phyloP scores from a whole-genome alignment of 2,329 filamentous ascomycete species.

The Colletotrichum navitas region DNA sequence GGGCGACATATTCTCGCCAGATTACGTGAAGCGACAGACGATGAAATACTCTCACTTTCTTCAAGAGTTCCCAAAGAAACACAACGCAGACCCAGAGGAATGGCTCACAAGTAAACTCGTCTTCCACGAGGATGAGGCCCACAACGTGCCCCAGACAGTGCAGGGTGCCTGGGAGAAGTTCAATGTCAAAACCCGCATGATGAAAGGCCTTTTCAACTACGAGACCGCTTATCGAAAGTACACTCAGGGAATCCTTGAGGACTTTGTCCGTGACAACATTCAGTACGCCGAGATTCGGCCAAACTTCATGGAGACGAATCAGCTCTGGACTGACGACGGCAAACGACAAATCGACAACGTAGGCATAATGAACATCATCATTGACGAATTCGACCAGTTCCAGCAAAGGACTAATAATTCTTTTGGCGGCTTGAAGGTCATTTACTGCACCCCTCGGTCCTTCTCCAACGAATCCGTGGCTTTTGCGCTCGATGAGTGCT shows the following conservation, averaged over 20 bases:
- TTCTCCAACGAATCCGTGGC: conserved; percentile 63
- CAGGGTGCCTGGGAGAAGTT: conserved; percentile 72
- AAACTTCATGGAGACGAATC: conserved; percentile 75
- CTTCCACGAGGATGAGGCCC: conserved; percentile 71
- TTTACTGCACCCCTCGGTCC: conserved; percentile 77
- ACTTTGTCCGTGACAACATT: conserved; percentile 74
- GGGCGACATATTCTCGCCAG: conserved; percentile 61
- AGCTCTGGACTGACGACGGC: conserved; percentile 71
- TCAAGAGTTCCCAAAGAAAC: conserved; percentile 50
- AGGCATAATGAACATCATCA: conserved; percentile 72
- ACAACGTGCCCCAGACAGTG: conserved; percentile 63
- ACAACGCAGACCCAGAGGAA: conserved; percentile 50
- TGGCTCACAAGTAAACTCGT: conserved; percentile 75
- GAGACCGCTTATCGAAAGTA: conserved; percentile 72
- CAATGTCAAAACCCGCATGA: conserved; percentile 76
- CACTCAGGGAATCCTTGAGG: conserved; percentile 69
- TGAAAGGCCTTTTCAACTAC: conserved; percentile 80
- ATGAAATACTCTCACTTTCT: conserved; percentile 61
- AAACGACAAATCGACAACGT: conserved; percentile 63
- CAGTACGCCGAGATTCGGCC: conserved; percentile 80
- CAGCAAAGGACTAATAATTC: conserved; percentile 53
- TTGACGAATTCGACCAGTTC: conserved; percentile 66
- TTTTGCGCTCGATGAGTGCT: conserved; percentile 70
- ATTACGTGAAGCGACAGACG: conserved; percentile 60
- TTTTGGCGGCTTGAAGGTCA: conserved; percentile 77